Evolutionary conservation across 208 protist genomes (phyloP), one percentile per base, ranked within the genome.

Genomic region (Vickermania spadyakhi): DNA sequence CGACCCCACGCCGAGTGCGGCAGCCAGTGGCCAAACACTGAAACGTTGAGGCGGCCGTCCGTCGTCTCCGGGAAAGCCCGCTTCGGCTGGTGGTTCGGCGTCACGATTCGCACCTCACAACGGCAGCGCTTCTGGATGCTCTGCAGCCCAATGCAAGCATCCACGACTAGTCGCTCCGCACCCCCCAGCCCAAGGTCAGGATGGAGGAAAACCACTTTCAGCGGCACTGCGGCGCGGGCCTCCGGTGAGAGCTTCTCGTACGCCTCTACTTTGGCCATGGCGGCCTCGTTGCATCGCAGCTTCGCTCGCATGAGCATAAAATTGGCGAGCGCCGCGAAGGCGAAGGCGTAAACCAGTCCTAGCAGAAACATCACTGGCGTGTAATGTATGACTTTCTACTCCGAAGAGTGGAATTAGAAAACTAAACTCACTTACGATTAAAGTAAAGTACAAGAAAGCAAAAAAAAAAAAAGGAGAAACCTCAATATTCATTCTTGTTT

Each of bases 91-190:
- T 98, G 96, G 61, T 97, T 89, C 21, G 80, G 85, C n/a, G 98
- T 99, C 45, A 91, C 93, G 14, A 99, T 93, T 25, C 49, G 50
- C 30, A 82, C 70, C 53, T 72, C 62, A 14, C 84, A 56, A 2
- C 68, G 68, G 3, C 66, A 58, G 5, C 98, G 68, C 0, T 63
- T 36, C 70, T 98, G 87, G 11, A 88, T 79, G 7, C 56, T 60
- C 51, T 81, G 45, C 18, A 98, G 64, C 3, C 82, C 95, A 1
- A 98, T 29, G 0, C 93, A 97, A 3, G 95, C 87, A 70, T 99
- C 98, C 1, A 99, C 78, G 25, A 99, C 82, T 3, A 99, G 84
- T 18, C 98, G 78, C 78, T 99, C 98, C 21, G 98, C 98, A 2
- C 98, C 98, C 14, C 98, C 97, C 61, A 98, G 94, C 31, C 94